Evolutionary conservation across 1,284 basidiomycete genomes (phyloP).

Genomic region (Mycena sp.): DNA sequence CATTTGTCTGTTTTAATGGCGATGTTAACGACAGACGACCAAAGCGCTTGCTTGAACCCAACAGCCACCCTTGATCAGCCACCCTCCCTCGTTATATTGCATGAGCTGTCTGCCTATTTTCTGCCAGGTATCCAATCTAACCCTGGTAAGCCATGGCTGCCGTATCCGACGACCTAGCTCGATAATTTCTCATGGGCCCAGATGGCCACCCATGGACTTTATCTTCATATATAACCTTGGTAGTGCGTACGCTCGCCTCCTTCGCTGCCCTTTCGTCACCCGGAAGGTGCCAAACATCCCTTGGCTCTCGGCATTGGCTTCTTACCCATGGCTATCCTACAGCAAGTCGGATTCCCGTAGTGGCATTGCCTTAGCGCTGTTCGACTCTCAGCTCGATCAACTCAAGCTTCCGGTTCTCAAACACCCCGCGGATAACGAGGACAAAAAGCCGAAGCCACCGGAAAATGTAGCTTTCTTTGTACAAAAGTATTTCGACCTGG

Average conservation of each 20-base stretch:
- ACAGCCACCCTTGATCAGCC: conserved; percentile 54
- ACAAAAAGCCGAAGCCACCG: conserved; percentile 31
- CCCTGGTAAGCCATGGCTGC: conserved; percentile 25
- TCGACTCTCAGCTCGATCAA: conserved; percentile 67
- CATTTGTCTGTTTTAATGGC: conserved; percentile 68
- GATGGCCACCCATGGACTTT: conserved; percentile 43
- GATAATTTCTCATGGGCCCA: background rate
- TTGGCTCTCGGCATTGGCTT: too few species aligned
- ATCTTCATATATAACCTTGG: conserved; percentile 58
- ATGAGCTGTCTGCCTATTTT: conserved; percentile 73
- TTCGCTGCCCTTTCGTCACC: conserved; percentile 44
- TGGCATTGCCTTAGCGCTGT: conserved; percentile 55
- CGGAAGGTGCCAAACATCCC: conserved; percentile 8
- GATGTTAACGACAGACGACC: conserved; percentile 50
- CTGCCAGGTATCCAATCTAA: conserved; percentile 35
- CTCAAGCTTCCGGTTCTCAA: conserved; percentile 65
- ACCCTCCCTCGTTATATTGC: conserved; percentile 67
- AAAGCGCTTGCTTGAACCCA: conserved; percentile 33
- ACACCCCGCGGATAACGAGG: conserved; percentile 30
- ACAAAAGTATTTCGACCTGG: conserved; percentile 56
- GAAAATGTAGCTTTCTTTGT: conserved; percentile 45
- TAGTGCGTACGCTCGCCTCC: conserved; percentile 53
- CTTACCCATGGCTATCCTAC: too few species aligned
- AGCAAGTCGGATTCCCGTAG: too few species aligned
- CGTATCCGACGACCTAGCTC: background rate